Evolutionary conservation across 2,329 filamentous ascomycete species (phyloP), one percentile per base, ranked within the genome.

Genomic region (Cercospora sojina): DNA sequence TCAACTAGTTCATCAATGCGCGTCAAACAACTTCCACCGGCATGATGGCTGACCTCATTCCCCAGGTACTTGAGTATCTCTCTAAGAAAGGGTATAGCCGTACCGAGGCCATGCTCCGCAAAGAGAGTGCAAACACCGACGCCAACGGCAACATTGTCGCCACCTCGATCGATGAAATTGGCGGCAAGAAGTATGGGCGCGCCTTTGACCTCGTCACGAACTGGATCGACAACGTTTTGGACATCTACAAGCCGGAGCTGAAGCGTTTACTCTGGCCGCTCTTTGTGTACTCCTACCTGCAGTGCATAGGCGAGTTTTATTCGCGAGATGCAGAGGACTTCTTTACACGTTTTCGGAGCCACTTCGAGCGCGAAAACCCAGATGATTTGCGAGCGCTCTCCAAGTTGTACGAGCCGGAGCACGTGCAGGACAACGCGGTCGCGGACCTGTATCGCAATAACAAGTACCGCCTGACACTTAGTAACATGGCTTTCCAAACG

Each of bases 191-290:
- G 78, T 97, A 94, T 75, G 82, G 86, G 47, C 89, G 87, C 70
- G 90, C 91, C 0, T 98, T 88, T 74, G 73, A 74, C 31, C 65
- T 74, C 10, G 68, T 74, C 16, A 64, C 72, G 31, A 71, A 87
- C 70, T 99, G 93, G 90, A 89, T 97, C 56, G 93, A 97, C 71
- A 93, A 94, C 72, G 93, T 92, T 66, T 84, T 99, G 25, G 94
- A 98, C 70, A 86, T 98, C 29, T 98, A 98, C 85, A 97, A 97
- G 83, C 91, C 94, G 53, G 95, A 99, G 80, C 84, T 99, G 3
- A 86, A 88, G 66, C 93, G 96, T 71, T 83, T 98, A 3, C 81
- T 97, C 16, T 99, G 95, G 93, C 95, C 95, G 0, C 82, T 96
- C 0, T 98, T 97, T 75, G 91, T 98, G 59, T 96, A 99, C 79